These are phyloP conservation scores for Tricholoma hemisulphureum DNA, from an alignment of 768 basidiomycete genomes.

Conservation along the genomic window DNA sequence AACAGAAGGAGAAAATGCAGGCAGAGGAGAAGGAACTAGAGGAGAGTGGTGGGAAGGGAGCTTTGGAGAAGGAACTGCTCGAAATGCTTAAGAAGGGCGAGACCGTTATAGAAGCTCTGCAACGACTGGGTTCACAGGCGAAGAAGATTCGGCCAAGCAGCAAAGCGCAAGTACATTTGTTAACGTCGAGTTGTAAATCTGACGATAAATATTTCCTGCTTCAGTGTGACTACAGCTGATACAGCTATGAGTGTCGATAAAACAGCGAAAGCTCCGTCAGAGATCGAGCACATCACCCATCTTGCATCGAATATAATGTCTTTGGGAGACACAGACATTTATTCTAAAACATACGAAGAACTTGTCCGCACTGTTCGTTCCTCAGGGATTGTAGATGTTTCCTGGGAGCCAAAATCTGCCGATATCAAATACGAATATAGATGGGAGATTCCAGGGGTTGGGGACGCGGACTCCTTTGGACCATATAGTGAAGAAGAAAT, in stretches of 20 bases:
- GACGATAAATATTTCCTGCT: slow-evolving; percentile 11
- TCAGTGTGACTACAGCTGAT: slow-evolving; percentile 30
- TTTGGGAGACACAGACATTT: slow-evolving; percentile 82
- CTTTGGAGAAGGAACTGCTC: slow-evolving; percentile 67
- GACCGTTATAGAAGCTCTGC: slow-evolving; percentile 84
- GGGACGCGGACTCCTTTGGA: slow-evolving; percentile 58
- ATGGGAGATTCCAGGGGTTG: slow-evolving; percentile 61
- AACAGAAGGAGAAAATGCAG: slow-evolving; percentile 64
- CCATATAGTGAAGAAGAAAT: slow-evolving; percentile 82
- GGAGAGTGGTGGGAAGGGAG: slow-evolving; percentile 62
- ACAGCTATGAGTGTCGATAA: slow-evolving; percentile 54
- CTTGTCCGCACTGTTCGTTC: slow-evolving; percentile 73
- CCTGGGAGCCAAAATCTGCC: slow-evolving; percentile 77
- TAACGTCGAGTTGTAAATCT: slow-evolving; percentile 2
- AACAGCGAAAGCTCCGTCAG: slow-evolving; percentile 35
- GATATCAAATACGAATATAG: slow-evolving; percentile 79
- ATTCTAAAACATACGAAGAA: slow-evolving; percentile 83
- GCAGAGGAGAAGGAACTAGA: slow-evolving; percentile 75
- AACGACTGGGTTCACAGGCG: slow-evolving; percentile 72
- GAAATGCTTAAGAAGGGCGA: slow-evolving; percentile 84
- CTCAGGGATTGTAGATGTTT: slow-evolving; percentile 62
- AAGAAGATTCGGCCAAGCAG: slow-evolving; percentile 46
- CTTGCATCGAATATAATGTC: slow-evolving; percentile 87
- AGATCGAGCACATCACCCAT: slow-evolving; percentile 80
- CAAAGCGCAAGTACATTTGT: slow-evolving; percentile 32